Base-by-base conservation (phyloP, 176 grass and related monocot species). In the Oryza glaberrima region DNA sequence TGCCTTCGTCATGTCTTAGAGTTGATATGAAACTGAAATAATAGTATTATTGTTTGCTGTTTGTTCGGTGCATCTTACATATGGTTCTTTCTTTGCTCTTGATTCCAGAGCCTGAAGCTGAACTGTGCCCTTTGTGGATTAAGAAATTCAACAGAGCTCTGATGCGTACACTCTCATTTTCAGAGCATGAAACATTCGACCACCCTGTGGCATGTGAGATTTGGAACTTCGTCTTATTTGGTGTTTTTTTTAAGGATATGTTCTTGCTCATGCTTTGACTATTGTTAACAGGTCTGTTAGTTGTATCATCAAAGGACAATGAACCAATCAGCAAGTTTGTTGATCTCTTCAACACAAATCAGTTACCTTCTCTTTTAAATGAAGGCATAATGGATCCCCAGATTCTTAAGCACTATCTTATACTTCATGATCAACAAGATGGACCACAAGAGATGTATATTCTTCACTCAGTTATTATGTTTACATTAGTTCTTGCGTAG, bases 301-400 rank as follows among this genome's bases (percentile, higher is more conserved):
- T 99, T 56, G 94, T 89, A 76, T 99, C 96, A 45, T 99, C 96
- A 46, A 99, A 94, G 86, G 96, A 99, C 84, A 92, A 94, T 86
- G 90, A 92, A 47, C 90, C 94, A 56, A 84, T 96, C 71, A 96
- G 88, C 65, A 96, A 86, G 89, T 96, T 99, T 88, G 84, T 82
- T 64, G 96, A 96, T 91, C 84, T 99, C 65, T 96, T 96, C 72
- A 96, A 94, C 77, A 84, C 90, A 83, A 74, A 99, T 92, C 93
- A 91, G 79, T 85, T 93, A 34, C 91, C 91, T 76, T 86, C 91
- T 81, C 94, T 96, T 96, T 75, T 94, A 82, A 96, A 90, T 84
- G 96, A 99, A 83, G 96, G 96, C 73, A 86, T 87, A 44, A 99
- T 99, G 96, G 96, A 94, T 86, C 96, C 91, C n/a, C 94, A 99